Evolutionary conservation across 2,329 filamentous ascomycete species (phyloP).

Genomic region (Ophiocordyceps polyrhachis-furcata): DNA sequence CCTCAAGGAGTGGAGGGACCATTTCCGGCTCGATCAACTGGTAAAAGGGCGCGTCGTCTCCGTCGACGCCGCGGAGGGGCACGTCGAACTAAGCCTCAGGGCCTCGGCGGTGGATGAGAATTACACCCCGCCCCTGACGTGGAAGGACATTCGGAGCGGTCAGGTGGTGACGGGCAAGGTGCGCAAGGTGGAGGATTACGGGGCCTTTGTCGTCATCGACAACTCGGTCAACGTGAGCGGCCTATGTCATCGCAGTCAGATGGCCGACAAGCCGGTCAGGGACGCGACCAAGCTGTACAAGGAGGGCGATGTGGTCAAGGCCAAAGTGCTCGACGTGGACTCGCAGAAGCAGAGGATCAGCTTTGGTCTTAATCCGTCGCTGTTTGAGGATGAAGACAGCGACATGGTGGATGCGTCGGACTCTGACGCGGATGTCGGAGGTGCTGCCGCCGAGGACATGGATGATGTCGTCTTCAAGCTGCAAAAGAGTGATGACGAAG

Average conservation of each 20-base stretch:
- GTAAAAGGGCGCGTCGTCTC: conserved; percentile 71
- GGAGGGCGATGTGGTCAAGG: conserved; percentile 85
- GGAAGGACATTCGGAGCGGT: conserved; percentile 59
- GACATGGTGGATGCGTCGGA: conserved; percentile 28
- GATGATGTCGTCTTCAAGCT: conserved; percentile 26
- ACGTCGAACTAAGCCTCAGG: conserved; percentile 76
- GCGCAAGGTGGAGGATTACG: conserved; percentile 85
- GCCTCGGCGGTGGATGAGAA: conserved; percentile 64
- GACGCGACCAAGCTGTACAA: conserved; percentile 82
- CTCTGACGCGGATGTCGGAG: conserved; percentile 28
- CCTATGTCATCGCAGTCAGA: conserved; percentile 78
- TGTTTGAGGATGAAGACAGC: conserved; percentile 51
- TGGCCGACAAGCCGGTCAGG: conserved; percentile 66
- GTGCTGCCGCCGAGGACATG: conserved; percentile 23
- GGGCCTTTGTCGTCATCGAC: conserved; percentile 83
- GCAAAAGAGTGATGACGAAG: conserved; percentile 24
- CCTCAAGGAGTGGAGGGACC: conserved; percentile 87
- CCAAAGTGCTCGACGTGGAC: conserved; percentile 67
- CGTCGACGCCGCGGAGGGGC: conserved; percentile 47
- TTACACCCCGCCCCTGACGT: conserved; percentile 53
- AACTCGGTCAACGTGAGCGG: conserved; percentile 78
- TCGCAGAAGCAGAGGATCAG: conserved; percentile 58
- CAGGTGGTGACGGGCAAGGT: conserved; percentile 79
- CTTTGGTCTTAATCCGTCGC: conserved; percentile 83
- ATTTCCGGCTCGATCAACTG: conserved; percentile 75